Percentiles rank a stretch among this genome's conserved stretches.
phyloP scores from a whole-genome alignment of 768 basidiomycete genomes.

The Gloeophyllum trabeum region DNA sequence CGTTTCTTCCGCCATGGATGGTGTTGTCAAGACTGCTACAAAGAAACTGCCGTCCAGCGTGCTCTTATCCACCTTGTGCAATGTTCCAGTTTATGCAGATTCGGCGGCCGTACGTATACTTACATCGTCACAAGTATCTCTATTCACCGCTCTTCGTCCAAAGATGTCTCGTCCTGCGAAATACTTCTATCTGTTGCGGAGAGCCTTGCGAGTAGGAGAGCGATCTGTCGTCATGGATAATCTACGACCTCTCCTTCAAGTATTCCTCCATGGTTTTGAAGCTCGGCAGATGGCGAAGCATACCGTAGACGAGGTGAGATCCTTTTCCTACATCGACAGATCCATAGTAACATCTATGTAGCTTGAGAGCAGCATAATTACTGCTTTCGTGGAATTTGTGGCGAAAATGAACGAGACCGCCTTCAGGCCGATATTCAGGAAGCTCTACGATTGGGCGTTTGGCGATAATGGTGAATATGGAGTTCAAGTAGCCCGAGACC shows the following conservation, averaged over 20 bases:
- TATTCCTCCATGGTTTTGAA: conserved; percentile 74
- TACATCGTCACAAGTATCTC: too few relatives aligned
- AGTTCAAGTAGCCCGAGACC: too few relatives aligned
- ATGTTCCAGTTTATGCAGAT: conserved; percentile 38
- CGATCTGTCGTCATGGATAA: conserved; percentile 55
- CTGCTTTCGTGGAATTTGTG: conserved; percentile 80
- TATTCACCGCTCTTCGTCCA: too few relatives aligned
- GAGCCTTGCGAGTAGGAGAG: conserved; percentile 51
- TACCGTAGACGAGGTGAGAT: conserved; percentile 10
- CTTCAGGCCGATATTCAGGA: conserved; percentile 87
- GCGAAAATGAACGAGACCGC: conserved; percentile 87
- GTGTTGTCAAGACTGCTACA: conserved; percentile 30
- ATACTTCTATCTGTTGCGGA: conserved; percentile 60
- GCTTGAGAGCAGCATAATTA: conserved; percentile 44
- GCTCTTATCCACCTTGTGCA: conserved; percentile 52
- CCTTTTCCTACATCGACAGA: not conserved
- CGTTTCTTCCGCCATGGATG: not conserved
- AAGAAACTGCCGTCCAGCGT: conserved; percentile 55
- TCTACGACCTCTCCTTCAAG: conserved; percentile 56
- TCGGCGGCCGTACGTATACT: too few relatives aligned
- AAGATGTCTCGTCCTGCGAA: too few relatives aligned
- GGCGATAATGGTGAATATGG: conserved; percentile 24
- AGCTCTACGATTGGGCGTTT: conserved; percentile 93
- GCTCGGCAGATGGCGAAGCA: conserved; percentile 26
- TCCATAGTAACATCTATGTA: conserved; percentile 18